Evolutionary conservation across 192 early-diverging fungal genomes (phyloP).

Genomic region (Gamsiella multidivaricata): DNA sequence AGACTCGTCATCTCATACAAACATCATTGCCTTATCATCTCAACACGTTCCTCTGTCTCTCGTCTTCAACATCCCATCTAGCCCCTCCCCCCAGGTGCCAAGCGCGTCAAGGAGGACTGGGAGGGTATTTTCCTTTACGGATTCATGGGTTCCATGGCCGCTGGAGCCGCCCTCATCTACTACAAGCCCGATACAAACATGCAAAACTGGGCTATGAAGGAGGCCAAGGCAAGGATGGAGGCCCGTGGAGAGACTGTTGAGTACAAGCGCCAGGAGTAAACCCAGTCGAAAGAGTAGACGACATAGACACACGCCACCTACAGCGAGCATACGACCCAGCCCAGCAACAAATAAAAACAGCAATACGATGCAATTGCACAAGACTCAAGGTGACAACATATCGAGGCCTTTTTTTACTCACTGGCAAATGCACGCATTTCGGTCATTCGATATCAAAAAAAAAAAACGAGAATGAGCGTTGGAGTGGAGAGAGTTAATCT

Average conservation of each 20-base stretch:
- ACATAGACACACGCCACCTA: background rate
- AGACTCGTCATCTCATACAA: too few species aligned
- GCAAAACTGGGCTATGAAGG: conserved; percentile 77
- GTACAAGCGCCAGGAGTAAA: conserved; percentile 63
- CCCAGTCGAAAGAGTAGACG: conserved; percentile 51
- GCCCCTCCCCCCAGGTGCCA: conserved; percentile 66
- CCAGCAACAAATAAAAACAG: too few species aligned
- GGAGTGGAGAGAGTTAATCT: too few species aligned
- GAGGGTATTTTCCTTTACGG: conserved; percentile 73
- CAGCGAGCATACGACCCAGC: too few species aligned
- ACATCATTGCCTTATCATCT: too few species aligned
- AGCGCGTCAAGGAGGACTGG: conserved; percentile 81
- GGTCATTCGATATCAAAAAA: too few species aligned
- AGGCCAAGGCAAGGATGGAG: conserved; percentile 80
- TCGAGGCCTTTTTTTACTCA: too few species aligned
- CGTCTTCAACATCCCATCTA: conserved; percentile 14
- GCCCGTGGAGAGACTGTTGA: conserved; percentile 73
- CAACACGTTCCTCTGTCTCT: background rate
- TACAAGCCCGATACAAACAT: conserved; percentile 86
- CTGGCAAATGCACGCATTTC: too few species aligned
- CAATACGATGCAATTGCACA: too few species aligned
- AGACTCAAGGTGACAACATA: too few species aligned
- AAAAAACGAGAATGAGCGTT: too few species aligned
- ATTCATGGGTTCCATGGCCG: conserved; percentile 66
- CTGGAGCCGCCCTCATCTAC: conserved; percentile 64